A percentile compares a stretch with the other conserved stretches of the same genome.
Conservation (phyloP, 2,329 filamentous ascomycete species). For the Ophiognomonia clavigignenti-juglandacearum region DNA sequence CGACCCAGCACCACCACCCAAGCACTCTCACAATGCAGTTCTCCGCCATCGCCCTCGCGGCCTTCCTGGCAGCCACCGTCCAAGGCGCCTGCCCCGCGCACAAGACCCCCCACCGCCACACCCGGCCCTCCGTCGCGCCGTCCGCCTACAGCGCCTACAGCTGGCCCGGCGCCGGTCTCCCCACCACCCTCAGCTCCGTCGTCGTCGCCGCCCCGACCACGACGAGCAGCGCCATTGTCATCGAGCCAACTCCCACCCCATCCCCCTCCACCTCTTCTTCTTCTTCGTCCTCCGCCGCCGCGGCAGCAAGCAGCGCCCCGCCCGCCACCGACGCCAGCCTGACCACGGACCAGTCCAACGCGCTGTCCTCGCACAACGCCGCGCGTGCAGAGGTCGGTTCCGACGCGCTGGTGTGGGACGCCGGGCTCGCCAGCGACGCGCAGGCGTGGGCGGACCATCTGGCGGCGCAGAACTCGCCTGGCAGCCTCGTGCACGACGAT, state of each 20-base stretch:
- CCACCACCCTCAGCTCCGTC: background rate
- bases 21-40: slow-evolving; percentile 10
- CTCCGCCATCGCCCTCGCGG: slow-evolving; percentile 12
- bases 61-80: slow-evolving; percentile 11
- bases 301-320: background rate
- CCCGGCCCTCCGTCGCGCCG: background rate
- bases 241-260: background rate
- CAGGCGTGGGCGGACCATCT: slow-evolving; percentile 17
- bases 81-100: background rate
- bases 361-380: slow-evolving; percentile 16
- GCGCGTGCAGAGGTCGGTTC: slow-evolving; percentile 14
- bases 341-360: slow-evolving; percentile 11
- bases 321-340: slow-evolving; percentile 2
- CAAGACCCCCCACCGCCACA: background rate
- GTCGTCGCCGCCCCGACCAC: background rate
- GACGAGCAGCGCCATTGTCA: background rate
- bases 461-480: slow-evolving; percentile 7
- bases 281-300: background rate
- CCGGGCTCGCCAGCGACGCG: slow-evolving; percentile 12
- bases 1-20: background rate
- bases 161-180: background rate
- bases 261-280: background rate
- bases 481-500: slow-evolving; percentile 9
- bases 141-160: background rate
- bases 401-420: slow-evolving; percentile 16